These are phyloP conservation scores for Hyparrhenia diplandra DNA, from an alignment of 176 grass and related monocot genomes.

Conservation along the genomic window DNA sequence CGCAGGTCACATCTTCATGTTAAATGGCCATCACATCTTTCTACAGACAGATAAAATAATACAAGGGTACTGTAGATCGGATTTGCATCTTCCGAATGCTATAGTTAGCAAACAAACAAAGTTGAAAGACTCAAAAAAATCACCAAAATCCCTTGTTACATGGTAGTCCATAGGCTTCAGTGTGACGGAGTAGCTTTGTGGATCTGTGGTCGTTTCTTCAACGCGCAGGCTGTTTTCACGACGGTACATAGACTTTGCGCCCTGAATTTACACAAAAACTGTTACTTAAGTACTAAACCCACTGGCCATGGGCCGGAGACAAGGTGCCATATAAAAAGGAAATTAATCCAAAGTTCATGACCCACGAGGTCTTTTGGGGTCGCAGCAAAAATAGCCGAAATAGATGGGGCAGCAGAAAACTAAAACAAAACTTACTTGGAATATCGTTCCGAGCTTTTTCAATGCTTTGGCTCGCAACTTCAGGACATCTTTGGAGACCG, in stretches of 20 bases:
- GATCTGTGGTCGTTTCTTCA: conserved; percentile 40
- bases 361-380: not conserved
- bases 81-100: not conserved
- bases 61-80: not conserved
- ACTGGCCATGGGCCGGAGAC: not conserved
- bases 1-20: not conserved
- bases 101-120: not conserved
- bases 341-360: not conserved
- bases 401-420: too few species aligned
- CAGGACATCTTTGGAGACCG: conserved; percentile 68
- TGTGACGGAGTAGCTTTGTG: conserved; percentile 10
- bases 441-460: conserved; percentile 90
- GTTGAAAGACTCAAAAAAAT: not conserved
- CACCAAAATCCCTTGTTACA: not conserved
- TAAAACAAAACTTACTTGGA: conserved; percentile 79
- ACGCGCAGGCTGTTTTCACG: conserved; percentile 91
- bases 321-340: not conserved
- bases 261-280: conserved; percentile 42
- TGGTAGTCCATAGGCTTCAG: not conserved
- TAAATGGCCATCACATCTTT: not conserved
- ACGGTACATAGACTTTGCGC: conserved; percentile 55
- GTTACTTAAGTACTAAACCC: not conserved
- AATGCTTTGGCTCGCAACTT: conserved; percentile 74
- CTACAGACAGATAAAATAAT: conserved; percentile 15
- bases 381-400: not conserved